These are phyloP conservation scores for Fomitopsis betulina DNA, from an alignment of 1,284 basidiomycete species.

Conservation along the genomic window DNA sequence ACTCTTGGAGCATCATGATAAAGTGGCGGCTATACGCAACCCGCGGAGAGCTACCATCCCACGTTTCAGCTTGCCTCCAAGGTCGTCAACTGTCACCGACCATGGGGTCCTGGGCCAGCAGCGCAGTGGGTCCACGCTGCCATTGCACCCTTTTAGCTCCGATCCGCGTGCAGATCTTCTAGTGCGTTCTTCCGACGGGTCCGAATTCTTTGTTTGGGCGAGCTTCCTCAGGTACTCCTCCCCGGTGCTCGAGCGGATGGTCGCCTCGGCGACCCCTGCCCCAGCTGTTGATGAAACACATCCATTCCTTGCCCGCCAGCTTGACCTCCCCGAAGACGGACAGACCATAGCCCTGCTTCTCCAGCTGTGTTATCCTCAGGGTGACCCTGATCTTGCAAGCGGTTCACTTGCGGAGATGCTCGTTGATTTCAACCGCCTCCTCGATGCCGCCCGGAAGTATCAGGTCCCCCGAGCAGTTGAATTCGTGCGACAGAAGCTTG, in stretches of 20 bases:
- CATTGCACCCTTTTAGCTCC: not conserved
- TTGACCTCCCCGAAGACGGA: not conserved
- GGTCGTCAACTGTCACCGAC: not conserved
- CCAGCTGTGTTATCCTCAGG: not conserved
- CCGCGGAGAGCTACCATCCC: not conserved
- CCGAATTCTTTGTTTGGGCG: not conserved
- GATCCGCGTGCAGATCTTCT: not conserved
- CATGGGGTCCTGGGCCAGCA: not conserved
- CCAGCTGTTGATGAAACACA: not conserved
- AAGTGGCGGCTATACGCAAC: not conserved
- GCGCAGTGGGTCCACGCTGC: no score
- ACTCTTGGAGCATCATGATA: not conserved
- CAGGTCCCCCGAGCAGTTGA: slow-evolving; percentile 5
- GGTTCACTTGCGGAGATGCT: not conserved
- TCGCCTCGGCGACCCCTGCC: not conserved
- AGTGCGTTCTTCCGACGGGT: not conserved
- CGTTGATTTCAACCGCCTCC: not conserved
- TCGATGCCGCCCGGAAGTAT: slow-evolving; percentile 11
- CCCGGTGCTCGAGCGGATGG: not conserved
- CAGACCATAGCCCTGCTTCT: not conserved
- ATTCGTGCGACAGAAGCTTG: not conserved
- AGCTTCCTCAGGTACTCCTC: not conserved
- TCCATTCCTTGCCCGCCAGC: no score
- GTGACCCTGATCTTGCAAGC: not conserved
- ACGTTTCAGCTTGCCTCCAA: not conserved